Conservation (phyloP, 2,329 filamentous ascomycete species). For the Meredithiella fracta region DNA sequence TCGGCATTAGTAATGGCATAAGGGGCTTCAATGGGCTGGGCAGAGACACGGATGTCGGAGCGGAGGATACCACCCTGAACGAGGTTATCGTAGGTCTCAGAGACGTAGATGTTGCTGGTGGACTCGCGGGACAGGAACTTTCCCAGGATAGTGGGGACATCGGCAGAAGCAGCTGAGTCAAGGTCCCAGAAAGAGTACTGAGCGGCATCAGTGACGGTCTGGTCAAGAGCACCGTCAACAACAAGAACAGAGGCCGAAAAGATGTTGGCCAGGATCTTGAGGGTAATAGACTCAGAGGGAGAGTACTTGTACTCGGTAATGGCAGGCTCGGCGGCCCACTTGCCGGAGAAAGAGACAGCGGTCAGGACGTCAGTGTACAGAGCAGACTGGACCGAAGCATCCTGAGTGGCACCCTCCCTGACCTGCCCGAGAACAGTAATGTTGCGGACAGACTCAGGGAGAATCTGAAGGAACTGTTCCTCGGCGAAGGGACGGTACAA, state of each 20-base stretch:
- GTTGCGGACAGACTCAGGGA: slow-evolving; percentile 59
- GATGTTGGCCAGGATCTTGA: slow-evolving; percentile 34
- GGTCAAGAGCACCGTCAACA: slow-evolving; percentile 39
- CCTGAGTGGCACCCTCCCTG: slow-evolving; percentile 50
- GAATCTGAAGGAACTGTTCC: slow-evolving; percentile 70
- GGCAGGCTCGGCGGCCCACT: slow-evolving; percentile 43
- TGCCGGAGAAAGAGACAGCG: slow-evolving; percentile 61
- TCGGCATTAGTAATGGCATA: slow-evolving; percentile 70
- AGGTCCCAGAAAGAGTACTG: slow-evolving; percentile 93
- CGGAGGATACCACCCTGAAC: slow-evolving; percentile 63
- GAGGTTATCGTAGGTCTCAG: slow-evolving; percentile 48
- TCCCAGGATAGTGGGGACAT: slow-evolving; percentile 45
- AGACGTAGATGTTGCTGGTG: slow-evolving; percentile 44
- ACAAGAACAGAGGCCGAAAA: slow-evolving; percentile 31
- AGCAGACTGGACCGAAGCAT: slow-evolving; percentile 62
- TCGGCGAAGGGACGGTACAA: slow-evolving; percentile 92
- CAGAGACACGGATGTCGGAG: slow-evolving; percentile 70
- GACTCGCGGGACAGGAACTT: slow-evolving; percentile 54
- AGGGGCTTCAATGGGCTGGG: slow-evolving; percentile 68
- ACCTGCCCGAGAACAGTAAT: slow-evolving; percentile 87
- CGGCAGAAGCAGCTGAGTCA: slow-evolving; percentile 52
- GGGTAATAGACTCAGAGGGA: slow-evolving; percentile 42
- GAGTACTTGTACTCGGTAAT: slow-evolving; percentile 84
- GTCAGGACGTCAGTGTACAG: slow-evolving; percentile 87
- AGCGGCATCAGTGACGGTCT: slow-evolving; percentile 18